A percentile compares a stretch with the other conserved stretches of the same genome.
Evolutionary conservation across 257 asterid genomes (phyloP).

Genomic region (Solanum ossicruentum): DNA sequence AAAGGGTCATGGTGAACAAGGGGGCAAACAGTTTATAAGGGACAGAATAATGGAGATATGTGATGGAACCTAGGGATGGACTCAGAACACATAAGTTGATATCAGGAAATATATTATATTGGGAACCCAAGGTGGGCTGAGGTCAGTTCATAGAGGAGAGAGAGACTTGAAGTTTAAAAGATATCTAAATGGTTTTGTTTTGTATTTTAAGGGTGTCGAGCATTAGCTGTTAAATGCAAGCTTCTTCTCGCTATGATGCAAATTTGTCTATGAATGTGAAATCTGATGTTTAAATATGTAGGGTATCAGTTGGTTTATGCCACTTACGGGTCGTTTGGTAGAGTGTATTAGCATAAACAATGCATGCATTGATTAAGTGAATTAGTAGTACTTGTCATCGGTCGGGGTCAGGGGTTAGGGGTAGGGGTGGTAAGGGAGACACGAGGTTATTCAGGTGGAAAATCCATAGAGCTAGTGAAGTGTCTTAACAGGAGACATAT

Average conservation of each 20-base stretch:
- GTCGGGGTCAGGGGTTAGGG: no score
- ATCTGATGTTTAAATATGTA: not conserved
- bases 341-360: no score
- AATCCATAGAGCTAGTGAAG: no score
- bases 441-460: no score
- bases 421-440: no score
- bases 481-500: no score
- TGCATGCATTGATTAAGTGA: no score
- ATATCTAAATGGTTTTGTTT: not conserved
- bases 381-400: no score
- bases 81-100: not conserved
- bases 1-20: not conserved
- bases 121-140: not conserved
- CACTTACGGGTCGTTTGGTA: not conserved
- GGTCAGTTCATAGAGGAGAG: not conserved
- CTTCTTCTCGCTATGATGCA: not conserved
- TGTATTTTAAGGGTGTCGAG: not conserved
- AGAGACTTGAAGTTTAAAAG: not conserved
- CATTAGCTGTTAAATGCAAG: not conserved
- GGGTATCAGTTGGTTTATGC: not conserved
- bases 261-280: not conserved
- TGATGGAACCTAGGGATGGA: not conserved
- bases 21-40: not conserved
- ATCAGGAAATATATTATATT: not conserved
- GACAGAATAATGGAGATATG: not conserved